Base-by-base conservation (phyloP, 1,284 basidiomycete genomes). In the Naganishia cerealis region DNA sequence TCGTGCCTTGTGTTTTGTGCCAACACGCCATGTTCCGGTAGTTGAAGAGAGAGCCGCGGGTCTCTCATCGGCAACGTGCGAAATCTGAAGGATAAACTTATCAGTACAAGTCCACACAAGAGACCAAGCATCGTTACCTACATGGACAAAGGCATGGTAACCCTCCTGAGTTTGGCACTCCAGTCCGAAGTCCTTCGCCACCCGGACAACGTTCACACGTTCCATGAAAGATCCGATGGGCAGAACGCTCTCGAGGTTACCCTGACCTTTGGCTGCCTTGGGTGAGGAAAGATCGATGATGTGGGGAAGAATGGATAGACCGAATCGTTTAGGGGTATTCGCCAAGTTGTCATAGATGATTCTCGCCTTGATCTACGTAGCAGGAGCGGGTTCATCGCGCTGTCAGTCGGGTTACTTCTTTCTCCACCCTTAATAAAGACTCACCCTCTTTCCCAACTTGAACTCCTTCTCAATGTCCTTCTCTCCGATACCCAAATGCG, bases 1-100 rank as follows among this genome's bases (percentile, higher is more conserved):
- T 62, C 97, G 89, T 4, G 92, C 94, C 66, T 86, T 84, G 78
- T 99, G 95, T 8, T 87, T 80, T 12, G 90, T 88, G 18, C 88
- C 89, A 57, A 87, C 75, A 79, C 88, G 90, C 89, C 90, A 96
- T 53, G 88, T 85, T 21, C 91, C 90, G 7, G 88, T 87, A 18
- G 86, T 82, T 13, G 83, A 72, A 2, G 89, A 87, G 12, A 98
- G 82, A 9, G 87, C 85, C 13, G 90, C 86, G 33, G 94, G 83
- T 76, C 94, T 92, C 65, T 94, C 92, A 78, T 99, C 94, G 18
- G 93, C 90, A 33, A 91, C 85, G 78, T 94, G 92, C 13, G 95
- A 97, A 75, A 98, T 97, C 92, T 94, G 73, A 26, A 55, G 29
- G 40, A 71, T 39, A 59, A 59, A 38, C 36, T 38, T 69, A 66